Conservation (phyloP, 176 grass and related monocot genomes). For the Typha latifolia region DNA sequence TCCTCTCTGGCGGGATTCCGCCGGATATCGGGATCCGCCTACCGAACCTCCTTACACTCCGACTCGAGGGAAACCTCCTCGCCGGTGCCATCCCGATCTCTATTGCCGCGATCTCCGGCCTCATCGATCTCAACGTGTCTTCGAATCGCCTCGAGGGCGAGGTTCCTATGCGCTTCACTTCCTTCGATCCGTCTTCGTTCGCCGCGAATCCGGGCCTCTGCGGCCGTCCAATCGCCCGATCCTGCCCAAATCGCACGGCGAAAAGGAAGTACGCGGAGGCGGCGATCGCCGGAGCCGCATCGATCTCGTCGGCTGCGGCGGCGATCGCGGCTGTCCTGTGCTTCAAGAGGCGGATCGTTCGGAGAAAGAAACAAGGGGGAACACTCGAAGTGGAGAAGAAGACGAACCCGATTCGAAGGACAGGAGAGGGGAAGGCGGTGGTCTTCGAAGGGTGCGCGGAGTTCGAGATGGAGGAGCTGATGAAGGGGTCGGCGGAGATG, state of each 20-base stretch:
- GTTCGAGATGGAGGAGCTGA: constrained; percentile 58
- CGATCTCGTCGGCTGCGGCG: constrained; percentile 23
- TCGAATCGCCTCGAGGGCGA: constrained; percentile 48
- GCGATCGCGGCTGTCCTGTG: constrained; percentile 19
- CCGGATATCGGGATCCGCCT: constrained; percentile 54
- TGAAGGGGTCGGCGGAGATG: constrained; percentile 87
- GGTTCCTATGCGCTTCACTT: constrained; percentile 37
- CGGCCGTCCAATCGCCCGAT: constrained; percentile 25
- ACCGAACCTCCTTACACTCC: constrained; percentile 49
- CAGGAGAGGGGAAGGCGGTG: constrained; percentile 41
- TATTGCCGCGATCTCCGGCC: constrained; percentile 24
- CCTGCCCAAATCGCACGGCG: constrained; percentile 16
- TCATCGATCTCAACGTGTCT: constrained; percentile 56
- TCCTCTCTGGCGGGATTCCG: constrained; percentile 37
- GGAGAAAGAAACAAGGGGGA: constrained; percentile 13
- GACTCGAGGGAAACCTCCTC: constrained; percentile 45
- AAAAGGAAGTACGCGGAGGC: constrained; percentile 28
- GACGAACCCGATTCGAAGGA: background rate
- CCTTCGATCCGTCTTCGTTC: constrained; percentile 56
- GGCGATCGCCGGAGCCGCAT: constrained; percentile 25
- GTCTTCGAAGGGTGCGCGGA: constrained; percentile 62
- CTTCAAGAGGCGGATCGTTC: constrained; percentile 26
- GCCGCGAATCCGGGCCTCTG: constrained; percentile 45
- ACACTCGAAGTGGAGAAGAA: constrained; percentile 8
- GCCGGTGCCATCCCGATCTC: constrained; percentile 42